phyloP scores from a whole-genome alignment of 257 asterid genomes.

The Paraleonurus japonicus region DNA sequence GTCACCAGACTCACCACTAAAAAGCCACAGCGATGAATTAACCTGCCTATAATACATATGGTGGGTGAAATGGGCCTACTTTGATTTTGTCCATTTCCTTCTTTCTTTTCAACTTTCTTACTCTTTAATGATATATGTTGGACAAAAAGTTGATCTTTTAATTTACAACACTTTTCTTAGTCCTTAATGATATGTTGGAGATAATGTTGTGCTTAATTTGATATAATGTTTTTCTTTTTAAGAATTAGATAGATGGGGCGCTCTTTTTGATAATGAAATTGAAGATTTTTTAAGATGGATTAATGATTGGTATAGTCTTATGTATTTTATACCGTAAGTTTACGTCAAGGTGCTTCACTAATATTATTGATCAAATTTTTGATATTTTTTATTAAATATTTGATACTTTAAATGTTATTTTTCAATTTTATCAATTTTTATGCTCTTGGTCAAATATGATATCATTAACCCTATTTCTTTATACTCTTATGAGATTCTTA shows the following conservation, averaged over 20 bases:
- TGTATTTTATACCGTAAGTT: too few species aligned
- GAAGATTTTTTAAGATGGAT: neutral
- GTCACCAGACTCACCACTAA: conserved; percentile 11
- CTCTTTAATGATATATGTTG: neutral
- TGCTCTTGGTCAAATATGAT: too few species aligned
- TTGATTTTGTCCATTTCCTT: conserved; percentile 17
- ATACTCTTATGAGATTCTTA: too few species aligned
- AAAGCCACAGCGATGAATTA: conserved; percentile 3
- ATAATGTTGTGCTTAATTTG: neutral
- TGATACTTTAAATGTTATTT: too few species aligned
- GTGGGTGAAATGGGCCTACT: conserved; percentile 22
- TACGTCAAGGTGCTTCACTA: too few species aligned
- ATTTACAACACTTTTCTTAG: conserved; percentile 2
- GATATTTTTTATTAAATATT: too few species aligned
- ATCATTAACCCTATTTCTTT: too few species aligned
- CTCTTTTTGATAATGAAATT: neutral
- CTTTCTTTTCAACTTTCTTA: neutral
- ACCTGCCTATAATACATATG: neutral
- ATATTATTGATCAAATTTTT: too few species aligned
- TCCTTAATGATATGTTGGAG: neutral
- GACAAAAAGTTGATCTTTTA: neutral
- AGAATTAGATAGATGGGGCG: neutral
- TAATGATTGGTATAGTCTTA: too few species aligned
- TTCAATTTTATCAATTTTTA: too few species aligned
- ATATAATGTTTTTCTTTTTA: neutral